Evolutionary conservation across 495 filamentous ascomycete genomes (phyloP), one percentile per base, ranked within the genome.

Genomic region (Talaromyces thailandensis): DNA sequence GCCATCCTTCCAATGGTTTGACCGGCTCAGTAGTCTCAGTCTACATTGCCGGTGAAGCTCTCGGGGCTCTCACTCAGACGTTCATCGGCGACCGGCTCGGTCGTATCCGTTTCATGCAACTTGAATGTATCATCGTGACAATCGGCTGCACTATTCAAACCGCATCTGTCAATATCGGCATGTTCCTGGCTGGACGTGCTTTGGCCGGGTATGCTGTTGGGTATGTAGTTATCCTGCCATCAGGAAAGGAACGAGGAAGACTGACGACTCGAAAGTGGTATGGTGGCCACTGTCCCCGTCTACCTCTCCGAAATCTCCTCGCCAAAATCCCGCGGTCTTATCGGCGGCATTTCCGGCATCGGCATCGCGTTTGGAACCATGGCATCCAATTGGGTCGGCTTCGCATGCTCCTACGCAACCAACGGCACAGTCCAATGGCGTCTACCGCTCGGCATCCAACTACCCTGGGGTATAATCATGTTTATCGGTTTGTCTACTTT

Each of bases 11-110:
- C 18, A 72, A 79, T 63, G 82, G 73, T 0, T 66, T 84, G 6
- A 83, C 80, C n/a, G 83, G 83, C 63, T 81, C 83, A n/a, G 82
- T 83, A 7, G 82, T 83, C 16, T 75, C 82, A n/a, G 80, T 84
- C 18, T 84, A 86, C 62, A 84, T 84, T 61, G 83, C 83, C 11
- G 83, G 83, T 50, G 82, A 84, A 68, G 79, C 81, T 23, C 69
- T 77, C 14, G 83, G 83, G 21, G 80, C 82, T 8, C 53, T 84
- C 14, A 73, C 71, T 0, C 82, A 86, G 64, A 83, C 77, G 7
- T 73, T 79, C 18, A 69, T 84, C 53, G 83, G 76, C 23, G 83
- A 86, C 62, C 78, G 66, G 66, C 76, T 86, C 8, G 83, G 83
- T 31, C 81, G 83, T 37, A 80, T 83, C 48, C 76, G 81, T 0